Conservation (phyloP, 2,329 filamentous ascomycete species). For the Diaporthe australafricana region DNA sequence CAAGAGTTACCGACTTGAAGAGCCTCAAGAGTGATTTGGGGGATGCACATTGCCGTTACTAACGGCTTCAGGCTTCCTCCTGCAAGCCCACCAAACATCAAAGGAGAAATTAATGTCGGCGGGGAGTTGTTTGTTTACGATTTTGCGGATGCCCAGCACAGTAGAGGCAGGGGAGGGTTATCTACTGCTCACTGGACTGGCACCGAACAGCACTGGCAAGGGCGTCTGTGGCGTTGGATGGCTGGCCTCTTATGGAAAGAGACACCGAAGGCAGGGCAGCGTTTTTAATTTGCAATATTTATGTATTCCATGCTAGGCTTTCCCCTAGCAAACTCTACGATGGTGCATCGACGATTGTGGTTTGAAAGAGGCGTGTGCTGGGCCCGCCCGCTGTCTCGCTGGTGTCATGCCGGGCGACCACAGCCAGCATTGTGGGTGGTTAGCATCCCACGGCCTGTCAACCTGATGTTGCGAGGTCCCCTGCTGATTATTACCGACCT, state of each 20-base stretch:
- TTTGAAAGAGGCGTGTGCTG: background rate
- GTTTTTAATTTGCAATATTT: slow-evolving; percentile 7
- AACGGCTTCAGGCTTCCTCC: background rate
- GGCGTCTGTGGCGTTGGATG: slow-evolving; percentile 26
- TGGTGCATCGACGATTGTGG: background rate
- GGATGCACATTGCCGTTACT: background rate
- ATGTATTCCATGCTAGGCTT: background rate
- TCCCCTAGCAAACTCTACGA: background rate
- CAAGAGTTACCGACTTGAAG: background rate
- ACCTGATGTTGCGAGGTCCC: background rate
- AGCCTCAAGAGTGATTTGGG: no score
- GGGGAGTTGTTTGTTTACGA: background rate
- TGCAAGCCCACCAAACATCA: background rate
- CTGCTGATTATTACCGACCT: no score
- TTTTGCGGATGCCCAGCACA: background rate
- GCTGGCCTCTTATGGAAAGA: background rate
- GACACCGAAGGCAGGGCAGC: slow-evolving; percentile 6
- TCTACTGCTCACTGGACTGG: background rate
- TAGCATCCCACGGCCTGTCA: background rate
- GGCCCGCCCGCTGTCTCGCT: background rate
- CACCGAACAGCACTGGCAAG: slow-evolving; percentile 15
- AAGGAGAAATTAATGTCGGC: background rate
- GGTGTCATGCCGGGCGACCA: no score
- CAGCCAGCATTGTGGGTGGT: background rate
- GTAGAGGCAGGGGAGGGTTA: background rate